Conservation (phyloP, 306 rosid species). For the Rubus idaeus region DNA sequence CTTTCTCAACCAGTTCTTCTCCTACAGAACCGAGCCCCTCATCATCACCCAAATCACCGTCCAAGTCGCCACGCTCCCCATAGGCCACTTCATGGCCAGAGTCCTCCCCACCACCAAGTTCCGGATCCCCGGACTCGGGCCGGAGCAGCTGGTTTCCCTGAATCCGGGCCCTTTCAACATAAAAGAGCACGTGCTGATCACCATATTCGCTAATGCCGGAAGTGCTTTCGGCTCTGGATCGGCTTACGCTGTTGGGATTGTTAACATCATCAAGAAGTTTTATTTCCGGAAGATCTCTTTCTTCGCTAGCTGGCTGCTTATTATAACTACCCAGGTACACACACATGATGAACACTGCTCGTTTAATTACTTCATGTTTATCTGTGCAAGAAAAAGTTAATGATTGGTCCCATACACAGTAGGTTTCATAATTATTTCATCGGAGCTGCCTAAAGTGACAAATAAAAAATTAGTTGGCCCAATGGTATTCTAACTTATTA, state of each 20-base stretch:
- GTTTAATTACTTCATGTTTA: background rate
- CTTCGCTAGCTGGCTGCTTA: conserved; percentile 62
- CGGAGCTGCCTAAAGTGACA: background rate
- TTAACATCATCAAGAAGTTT: conserved; percentile 57
- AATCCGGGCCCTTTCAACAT: conserved; percentile 81
- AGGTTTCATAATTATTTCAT: background rate
- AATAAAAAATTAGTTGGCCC: background rate
- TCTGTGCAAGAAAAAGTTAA: background rate
- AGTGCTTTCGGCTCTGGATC: conserved; percentile 62
- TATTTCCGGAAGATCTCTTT: conserved; percentile 53
- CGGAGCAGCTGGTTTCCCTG: conserved; percentile 18
- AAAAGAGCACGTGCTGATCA: conserved; percentile 70
- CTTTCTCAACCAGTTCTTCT: conserved; percentile 70
- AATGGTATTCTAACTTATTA: background rate
- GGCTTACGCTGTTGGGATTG: conserved; percentile 60
- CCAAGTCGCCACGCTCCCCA: conserved; percentile 56
- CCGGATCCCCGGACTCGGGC: conserved; percentile 44
- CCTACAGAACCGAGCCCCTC: conserved; percentile 65
- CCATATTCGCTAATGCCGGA: conserved; percentile 78
- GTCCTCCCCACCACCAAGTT: conserved; percentile 45
- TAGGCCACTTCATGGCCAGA: conserved; percentile 64
- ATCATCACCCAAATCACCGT: conserved; percentile 63
- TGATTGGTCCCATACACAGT: background rate
- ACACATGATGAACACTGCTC: background rate
- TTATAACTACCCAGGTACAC: conserved; percentile 59